Percentiles rank a stretch among this genome's conserved stretches.
Conservation (phyloP, 768 basidiomycete species). For the Daedaleopsis sinensis region DNA sequence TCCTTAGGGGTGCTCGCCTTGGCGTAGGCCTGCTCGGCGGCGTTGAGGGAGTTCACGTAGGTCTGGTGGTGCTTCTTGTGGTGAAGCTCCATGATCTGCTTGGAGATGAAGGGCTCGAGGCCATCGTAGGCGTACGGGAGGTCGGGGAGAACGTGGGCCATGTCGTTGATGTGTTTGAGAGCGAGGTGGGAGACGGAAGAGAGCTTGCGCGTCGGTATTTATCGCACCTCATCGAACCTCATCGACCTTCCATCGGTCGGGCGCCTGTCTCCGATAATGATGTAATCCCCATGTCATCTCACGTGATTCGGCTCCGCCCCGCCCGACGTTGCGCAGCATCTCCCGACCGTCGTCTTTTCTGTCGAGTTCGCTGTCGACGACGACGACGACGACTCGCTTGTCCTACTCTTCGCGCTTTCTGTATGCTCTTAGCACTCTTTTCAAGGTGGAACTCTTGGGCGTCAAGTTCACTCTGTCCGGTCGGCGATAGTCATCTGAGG, state of each 20-base stretch:
- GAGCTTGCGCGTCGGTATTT: neutral
- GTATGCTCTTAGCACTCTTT: too few species aligned
- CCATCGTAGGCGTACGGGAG: conserved; percentile 84
- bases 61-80: conserved; percentile 96
- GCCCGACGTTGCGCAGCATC: neutral
- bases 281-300: conserved; percentile 3
- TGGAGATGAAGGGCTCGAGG: conserved; percentile 91
- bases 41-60: conserved; percentile 91
- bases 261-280: neutral
- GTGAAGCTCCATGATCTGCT: conserved; percentile 93
- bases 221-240: conserved; percentile 1
- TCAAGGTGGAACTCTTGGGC: neutral
- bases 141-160: conserved; percentile 63
- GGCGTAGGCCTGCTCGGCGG: conserved; percentile 79
- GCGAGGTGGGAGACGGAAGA: neutral
- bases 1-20: conserved; percentile 71
- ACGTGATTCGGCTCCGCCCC: neutral
- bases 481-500: neutral
- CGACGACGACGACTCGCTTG: neutral
- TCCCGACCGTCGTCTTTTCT: neutral
- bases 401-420: neutral
- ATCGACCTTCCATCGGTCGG: neutral
- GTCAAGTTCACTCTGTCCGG: neutral
- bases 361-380: neutral
- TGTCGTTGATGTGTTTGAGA: conserved; percentile 7